phyloP scores from a whole-genome alignment of 306 rosid species.

The Citrullus mucosospermus region DNA sequence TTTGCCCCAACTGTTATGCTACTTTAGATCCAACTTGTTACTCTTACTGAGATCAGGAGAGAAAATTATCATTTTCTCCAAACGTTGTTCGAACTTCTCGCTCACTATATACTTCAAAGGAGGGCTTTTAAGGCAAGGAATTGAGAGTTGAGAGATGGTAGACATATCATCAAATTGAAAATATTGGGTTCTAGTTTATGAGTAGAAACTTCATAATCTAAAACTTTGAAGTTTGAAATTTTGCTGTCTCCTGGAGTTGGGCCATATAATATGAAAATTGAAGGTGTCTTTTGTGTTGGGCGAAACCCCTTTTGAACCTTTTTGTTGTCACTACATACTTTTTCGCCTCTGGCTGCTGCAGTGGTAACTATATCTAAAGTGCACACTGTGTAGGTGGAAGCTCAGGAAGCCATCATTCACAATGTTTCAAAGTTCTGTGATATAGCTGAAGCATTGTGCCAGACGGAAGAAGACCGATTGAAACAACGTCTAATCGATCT shows the following conservation, averaged over 20 bases:
- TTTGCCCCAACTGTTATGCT: neutral
- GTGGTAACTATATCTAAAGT: neutral
- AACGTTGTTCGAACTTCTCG: neutral
- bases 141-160: neutral
- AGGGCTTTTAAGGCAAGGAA: neutral
- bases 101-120: neutral
- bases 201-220: neutral
- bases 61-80: neutral
- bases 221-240: too few relatives aligned
- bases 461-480: neutral
- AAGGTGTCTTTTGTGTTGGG: neutral
- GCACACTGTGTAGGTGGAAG: conserved; percentile 4
- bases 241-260: neutral
- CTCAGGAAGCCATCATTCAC: conserved; percentile 2
- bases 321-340: neutral
- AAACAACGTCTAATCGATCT: conserved; percentile 11
- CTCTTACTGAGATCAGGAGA: neutral
- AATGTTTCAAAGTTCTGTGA: conserved; percentile 11
- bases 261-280: neutral
- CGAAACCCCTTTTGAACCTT: neutral
- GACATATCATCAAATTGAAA: neutral
- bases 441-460: conserved; percentile 9
- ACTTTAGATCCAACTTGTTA: neutral
- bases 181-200: neutral
- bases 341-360: neutral